Conservation (phyloP, 2,329 filamentous ascomycete species). For the Pseudogymnoascus sp. region DNA sequence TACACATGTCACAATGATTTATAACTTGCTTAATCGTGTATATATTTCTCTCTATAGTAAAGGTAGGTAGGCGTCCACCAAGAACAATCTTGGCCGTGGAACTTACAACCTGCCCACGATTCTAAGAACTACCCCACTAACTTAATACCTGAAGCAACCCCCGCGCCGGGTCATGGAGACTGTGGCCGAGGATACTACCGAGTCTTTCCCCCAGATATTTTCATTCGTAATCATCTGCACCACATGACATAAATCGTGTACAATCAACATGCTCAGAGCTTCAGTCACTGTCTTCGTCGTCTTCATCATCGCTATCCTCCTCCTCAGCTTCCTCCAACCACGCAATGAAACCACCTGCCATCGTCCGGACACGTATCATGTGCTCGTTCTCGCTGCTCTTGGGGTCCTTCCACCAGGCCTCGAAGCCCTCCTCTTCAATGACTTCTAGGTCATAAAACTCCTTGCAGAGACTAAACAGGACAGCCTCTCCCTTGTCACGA, state of each 20-base stretch:
- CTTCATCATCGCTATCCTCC: conserved; percentile 60
- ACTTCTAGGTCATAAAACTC: conserved; percentile 79
- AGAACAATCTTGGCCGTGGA: neutral
- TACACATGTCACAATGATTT: neutral
- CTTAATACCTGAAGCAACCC: neutral
- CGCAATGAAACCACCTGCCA: conserved; percentile 71
- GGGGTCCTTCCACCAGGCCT: conserved; percentile 79
- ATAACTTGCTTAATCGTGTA: neutral
- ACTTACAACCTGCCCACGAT: neutral
- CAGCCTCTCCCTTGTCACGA: conserved; percentile 51
- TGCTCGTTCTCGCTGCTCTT: conserved; percentile 57
- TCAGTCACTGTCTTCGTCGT: conserved; percentile 43
- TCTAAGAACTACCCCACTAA: neutral
- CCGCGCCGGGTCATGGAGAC: neutral
- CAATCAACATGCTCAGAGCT: conserved; percentile 2
- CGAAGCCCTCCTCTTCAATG: conserved; percentile 78
- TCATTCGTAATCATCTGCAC: neutral
- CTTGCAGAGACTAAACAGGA: conserved; percentile 72
- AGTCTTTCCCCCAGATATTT: neutral
- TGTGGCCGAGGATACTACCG: neutral
- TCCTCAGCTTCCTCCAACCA: conserved; percentile 72
- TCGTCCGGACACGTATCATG: conserved; percentile 61
- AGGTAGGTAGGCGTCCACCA: neutral
- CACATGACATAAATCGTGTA: conserved; percentile 4
- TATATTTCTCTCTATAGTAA: neutral